Conservation (phyloP, 2,329 filamentous ascomycete genomes). For the Calonectria pteridis region DNA sequence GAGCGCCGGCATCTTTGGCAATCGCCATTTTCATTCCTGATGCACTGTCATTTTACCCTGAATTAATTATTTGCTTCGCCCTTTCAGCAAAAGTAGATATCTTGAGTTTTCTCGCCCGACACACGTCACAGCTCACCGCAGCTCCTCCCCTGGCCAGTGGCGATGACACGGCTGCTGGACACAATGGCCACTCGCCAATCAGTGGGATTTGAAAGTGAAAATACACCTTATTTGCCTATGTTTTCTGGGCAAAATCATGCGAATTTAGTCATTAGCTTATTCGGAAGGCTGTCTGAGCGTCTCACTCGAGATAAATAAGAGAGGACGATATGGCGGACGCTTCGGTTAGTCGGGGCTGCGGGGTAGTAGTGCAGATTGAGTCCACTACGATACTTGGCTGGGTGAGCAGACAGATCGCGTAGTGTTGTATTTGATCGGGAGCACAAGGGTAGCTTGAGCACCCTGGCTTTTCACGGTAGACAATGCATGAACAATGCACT, state of each 20-base stretch:
- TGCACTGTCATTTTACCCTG: neutral
- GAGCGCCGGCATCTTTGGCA: neutral
- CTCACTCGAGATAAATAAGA: neutral
- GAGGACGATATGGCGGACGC: neutral
- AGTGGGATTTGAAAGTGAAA: neutral
- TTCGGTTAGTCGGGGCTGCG: neutral
- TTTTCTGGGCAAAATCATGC: neutral
- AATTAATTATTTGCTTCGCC: neutral
- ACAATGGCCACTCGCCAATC: neutral
- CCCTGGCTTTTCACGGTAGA: neutral
- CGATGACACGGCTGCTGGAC: neutral
- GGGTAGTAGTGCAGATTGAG: neutral
- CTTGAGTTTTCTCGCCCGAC: neutral
- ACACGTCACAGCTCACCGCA: neutral
- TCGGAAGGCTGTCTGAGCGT: neutral
- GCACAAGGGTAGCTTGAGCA: neutral
- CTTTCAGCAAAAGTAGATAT: neutral
- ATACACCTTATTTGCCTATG: neutral
- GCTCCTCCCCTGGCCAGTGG: neutral
- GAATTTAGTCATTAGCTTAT: neutral
- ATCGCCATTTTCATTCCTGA: neutral
- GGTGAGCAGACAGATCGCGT: neutral
- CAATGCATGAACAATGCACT: neutral
- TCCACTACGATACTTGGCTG: neutral
- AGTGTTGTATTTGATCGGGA: neutral